phyloP scores from a whole-genome alignment of 2,329 filamentous ascomycete genomes.

The Bipolaris cookei region DNA sequence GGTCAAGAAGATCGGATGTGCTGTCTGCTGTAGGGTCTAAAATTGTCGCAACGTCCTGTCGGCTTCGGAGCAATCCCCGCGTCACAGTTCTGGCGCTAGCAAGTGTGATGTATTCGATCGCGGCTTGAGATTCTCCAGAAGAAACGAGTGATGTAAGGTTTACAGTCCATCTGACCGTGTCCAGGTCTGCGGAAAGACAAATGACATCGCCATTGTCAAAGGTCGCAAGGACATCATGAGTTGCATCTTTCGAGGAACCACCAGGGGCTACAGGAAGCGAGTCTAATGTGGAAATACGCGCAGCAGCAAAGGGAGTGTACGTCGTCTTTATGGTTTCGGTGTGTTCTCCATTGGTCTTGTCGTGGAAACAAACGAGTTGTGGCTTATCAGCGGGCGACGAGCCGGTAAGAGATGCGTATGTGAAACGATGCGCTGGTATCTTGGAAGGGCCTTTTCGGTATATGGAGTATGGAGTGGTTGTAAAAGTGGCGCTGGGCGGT shows the following conservation, averaged over 20 bases:
- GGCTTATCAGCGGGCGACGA: constrained; percentile 55
- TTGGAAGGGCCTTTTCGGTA: constrained; percentile 57
- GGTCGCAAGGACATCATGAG: constrained; percentile 61
- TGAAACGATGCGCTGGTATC: constrained; percentile 58
- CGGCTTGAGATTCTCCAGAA: constrained; percentile 24
- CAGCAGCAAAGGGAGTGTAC: constrained; percentile 36
- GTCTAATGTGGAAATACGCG: constrained; percentile 41
- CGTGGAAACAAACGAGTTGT: constrained; percentile 62
- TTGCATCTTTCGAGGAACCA: constrained; percentile 21
- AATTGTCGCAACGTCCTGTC: constrained; percentile 53
- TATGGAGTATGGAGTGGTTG: constrained; percentile 64
- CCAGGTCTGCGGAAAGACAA: constrained; percentile 64
- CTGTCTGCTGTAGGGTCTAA: constrained; percentile 41
- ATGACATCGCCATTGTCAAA: constrained; percentile 66
- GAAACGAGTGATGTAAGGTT: constrained; percentile 25
- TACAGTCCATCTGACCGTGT: constrained; percentile 41
- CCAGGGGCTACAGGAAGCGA: constrained; percentile 36
- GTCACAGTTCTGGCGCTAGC: constrained; percentile 50
- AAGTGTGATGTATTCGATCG: constrained; percentile 44
- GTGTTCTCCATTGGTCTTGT: constrained; percentile 52
- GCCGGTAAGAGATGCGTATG: constrained; percentile 60
- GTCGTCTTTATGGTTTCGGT: constrained; percentile 44
- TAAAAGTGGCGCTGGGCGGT: constrained; percentile 64
- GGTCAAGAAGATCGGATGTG: constrained; percentile 42
- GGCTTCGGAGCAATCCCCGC: constrained; percentile 53